Evolutionary conservation across 2,329 filamentous ascomycete species (phyloP), one percentile per base, ranked within the genome.

Genomic region (Shiraia sp.): DNA sequence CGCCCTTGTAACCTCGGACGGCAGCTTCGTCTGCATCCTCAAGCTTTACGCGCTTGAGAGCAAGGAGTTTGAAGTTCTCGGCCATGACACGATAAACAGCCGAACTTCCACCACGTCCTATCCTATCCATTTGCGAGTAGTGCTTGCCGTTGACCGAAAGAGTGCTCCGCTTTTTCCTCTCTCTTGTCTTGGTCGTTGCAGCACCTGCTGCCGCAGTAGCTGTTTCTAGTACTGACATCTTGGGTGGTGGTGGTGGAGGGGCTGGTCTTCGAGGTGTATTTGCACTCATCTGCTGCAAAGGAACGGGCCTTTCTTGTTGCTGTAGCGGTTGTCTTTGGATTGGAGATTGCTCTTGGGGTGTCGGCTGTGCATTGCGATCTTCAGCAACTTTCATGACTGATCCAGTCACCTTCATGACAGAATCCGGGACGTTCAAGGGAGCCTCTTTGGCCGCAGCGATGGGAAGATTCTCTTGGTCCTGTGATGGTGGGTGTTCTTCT

Each of bases 1-100:
- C 93, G 40, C 92, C 92, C 68, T 95, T 93, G 75, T 88, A 97
- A 1, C 92, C 92, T 43, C 82, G 80, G 37, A 99, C 82, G 1
- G 89, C 88, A 16, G 79, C 76, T 53, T 93, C 89, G 62, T 99
- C 92, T 19, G 90, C 88, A 58, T 92, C 87, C 62, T 95, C 90
- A 6, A 97, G 78, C 37, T 92, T 89, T 16, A 99, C 93, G 34
- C 90, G 81, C 73, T 99, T 99, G 53, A 99, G 73, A 1, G 93
- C 93, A 70, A 96, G 91, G 70, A 96, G 89, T 67, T 91, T 95
- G 61, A 90, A 91, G 63, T 96, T 97, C 68, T 99, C 93, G 0
- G 93, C 92, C 76, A 95, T 95, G 24, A 99, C 93, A 32, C 90
- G 86, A 69, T 96, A 99, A 2, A 99, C 93, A 62, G 95, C 91